Conservation (phyloP, 495 filamentous ascomycete species). For the Achaetomiella virescens region DNA sequence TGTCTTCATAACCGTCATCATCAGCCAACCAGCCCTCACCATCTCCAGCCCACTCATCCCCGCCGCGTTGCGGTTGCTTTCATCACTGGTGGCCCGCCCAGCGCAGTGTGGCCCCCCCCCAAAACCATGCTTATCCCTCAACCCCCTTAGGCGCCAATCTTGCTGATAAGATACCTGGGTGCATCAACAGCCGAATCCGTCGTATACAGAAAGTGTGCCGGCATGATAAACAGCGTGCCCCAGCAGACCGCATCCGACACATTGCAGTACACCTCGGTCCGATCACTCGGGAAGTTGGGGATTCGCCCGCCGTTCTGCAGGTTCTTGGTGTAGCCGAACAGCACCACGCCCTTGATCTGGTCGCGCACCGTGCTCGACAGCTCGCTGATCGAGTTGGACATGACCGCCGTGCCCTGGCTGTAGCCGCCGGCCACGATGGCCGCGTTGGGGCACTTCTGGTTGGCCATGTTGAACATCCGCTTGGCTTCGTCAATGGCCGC, state of each 20-base stretch:
- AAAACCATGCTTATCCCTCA: neutral
- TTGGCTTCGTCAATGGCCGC: constrained; percentile 33
- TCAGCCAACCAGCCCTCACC: neutral
- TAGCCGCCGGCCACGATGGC: constrained; percentile 37
- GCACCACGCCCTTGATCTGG: constrained; percentile 49
- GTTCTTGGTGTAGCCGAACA: constrained; percentile 55
- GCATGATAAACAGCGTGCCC: constrained; percentile 8
- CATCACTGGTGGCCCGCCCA: neutral
- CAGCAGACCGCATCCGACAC: constrained; percentile 7
- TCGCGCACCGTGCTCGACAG: constrained; percentile 36
- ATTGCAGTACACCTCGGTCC: constrained; percentile 45
- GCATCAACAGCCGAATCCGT: neutral
- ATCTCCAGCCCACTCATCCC: neutral
- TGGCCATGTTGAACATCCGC: constrained; percentile 28
- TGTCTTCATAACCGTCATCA: neutral
- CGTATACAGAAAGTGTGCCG: constrained; percentile 8
- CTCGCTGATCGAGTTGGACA: constrained; percentile 42
- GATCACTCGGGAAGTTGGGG: constrained; percentile 38
- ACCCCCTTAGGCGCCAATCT: neutral
- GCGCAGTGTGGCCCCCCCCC: neutral
- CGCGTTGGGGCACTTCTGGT: constrained; percentile 30
- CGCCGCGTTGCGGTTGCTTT: neutral
- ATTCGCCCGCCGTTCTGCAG: constrained; percentile 43
- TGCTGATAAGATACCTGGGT: neutral
- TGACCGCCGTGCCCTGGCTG: constrained; percentile 52